Base-by-base conservation (phyloP, 768 basidiomycete species). In the Termitomyces sp. region DNA sequence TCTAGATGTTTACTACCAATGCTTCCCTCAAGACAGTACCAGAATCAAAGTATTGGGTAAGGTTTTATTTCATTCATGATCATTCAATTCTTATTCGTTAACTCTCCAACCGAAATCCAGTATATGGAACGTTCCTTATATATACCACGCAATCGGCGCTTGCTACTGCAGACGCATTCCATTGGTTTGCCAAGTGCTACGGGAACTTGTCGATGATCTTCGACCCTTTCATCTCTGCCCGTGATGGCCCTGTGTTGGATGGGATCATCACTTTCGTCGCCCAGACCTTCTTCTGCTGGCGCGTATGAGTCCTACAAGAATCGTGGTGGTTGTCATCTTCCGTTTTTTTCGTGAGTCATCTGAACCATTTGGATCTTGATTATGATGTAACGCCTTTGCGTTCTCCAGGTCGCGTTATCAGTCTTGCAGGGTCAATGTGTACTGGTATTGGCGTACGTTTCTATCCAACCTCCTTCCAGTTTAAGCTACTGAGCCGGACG, bases 221-320 rank as follows among this genome's bases (percentile, higher is more conserved):
- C n/a, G 57, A 58, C 44, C 57, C 57, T 17, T 58, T 44, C 17
- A 58, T 58, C 29, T 58, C 57, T 21, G 43, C 57, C n/a, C 53
- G 53, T 12, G 57, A 58, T 31, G 57, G 51, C 2, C 57, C 57
- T 2, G 53, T 58, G 27, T 31, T 58, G n/a, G 57, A 58, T n/a
- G 57, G 57, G 12, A 58, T 58, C 34, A 58, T 58, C 12, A 51
- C 57, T n/a, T 58, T 58, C 44, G 27, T 53, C 34, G 43, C 44
- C 10, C 57, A 58, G 40, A 54, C 44, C 4, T 58, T 58, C 23
- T 58, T 58, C 43, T 58, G 57, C 32, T 58, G 57, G 57, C 52
- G 57, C 8, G 54, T 58, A 11, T 35, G 57, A 46, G 53, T 58
- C 17, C 40, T 58, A 8, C 57, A 58, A 8, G 48, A 31, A 32